Conservation (phyloP, 2,329 filamentous ascomycete species). For the Pestalotiopsis sp. region DNA sequence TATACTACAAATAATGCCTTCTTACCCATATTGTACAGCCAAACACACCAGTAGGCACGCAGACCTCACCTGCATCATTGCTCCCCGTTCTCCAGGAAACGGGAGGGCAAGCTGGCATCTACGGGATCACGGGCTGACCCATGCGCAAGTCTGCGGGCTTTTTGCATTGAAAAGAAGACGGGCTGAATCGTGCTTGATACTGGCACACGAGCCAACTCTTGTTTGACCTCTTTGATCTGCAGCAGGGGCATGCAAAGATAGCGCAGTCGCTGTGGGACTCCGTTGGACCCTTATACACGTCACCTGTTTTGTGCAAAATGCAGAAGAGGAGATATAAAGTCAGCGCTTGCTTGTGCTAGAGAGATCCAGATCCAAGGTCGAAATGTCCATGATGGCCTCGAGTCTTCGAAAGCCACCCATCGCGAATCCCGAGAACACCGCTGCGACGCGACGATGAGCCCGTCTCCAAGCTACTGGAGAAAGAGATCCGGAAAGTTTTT, state of each 20-base stretch:
- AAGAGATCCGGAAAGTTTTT: not conserved
- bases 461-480: not conserved
- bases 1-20: not conserved
- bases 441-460: not conserved
- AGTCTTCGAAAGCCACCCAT: not conserved
- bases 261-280: not conserved
- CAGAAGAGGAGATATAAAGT: not conserved
- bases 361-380: not conserved
- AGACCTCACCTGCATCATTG: not conserved
- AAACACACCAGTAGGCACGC: not conserved
- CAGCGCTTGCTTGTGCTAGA: not conserved
- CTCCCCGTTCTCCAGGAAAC: not conserved
- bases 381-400: not conserved
- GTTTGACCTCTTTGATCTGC: constrained; percentile 1
- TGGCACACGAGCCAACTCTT: constrained; percentile 12
- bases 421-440: not conserved
- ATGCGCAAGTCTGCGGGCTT: not conserved
- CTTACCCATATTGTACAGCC: not conserved
- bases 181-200: not conserved
- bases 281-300: not conserved
- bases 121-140: not conserved
- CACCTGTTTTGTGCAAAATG: not conserved
- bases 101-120: not conserved
- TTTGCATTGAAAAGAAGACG: not conserved
- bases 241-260: not conserved